Percentiles rank a stretch among this genome's conserved stretches.
Evolutionary conservation across 805 yeast genomes (phyloP).

Genomic region (Sugiyamaella floridensis): DNA sequence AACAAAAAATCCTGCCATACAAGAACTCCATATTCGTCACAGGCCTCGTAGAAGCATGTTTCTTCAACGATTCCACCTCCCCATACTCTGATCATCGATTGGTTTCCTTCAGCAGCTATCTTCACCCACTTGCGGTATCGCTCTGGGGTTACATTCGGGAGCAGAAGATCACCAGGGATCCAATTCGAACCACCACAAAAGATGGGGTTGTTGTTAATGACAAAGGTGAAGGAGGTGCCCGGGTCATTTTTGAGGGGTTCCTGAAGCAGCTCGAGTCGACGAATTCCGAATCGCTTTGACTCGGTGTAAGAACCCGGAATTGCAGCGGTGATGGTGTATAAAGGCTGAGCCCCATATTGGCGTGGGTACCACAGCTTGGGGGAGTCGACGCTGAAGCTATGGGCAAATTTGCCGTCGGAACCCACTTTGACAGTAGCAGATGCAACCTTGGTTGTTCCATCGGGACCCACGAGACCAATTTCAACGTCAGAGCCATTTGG

Average conservation of each 20-base stretch:
- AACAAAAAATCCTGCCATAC: constrained; percentile 53
- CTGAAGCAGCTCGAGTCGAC: constrained; percentile 38
- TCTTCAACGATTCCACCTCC: constrained; percentile 43
- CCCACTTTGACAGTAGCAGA: not conserved
- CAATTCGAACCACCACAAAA: constrained; percentile 40
- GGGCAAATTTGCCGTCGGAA: not conserved
- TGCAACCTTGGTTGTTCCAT: not conserved
- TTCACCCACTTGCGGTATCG: constrained; percentile 34
- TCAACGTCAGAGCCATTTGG: not conserved
- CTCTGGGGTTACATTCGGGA: constrained; percentile 26
- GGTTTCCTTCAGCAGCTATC: constrained; percentile 34
- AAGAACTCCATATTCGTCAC: constrained; percentile 38
- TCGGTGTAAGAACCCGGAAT: not conserved
- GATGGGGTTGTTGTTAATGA: constrained; percentile 34
- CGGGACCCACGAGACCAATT: not conserved
- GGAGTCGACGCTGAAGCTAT: constrained; percentile 12
- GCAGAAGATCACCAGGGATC: constrained; percentile 42
- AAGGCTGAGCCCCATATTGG: constrained; percentile 33
- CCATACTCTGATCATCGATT: constrained; percentile 42
- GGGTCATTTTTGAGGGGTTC: constrained; percentile 25
- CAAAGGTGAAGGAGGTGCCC: constrained; percentile 39
- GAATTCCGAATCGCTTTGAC: constrained; percentile 31
- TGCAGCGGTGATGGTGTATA: constrained; percentile 25
- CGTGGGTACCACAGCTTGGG: constrained; percentile 39
- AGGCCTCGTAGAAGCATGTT: constrained; percentile 36